phyloP scores from a whole-genome alignment of 2,329 filamentous ascomycete genomes.

The Nannizziopsis barbatae region DNA sequence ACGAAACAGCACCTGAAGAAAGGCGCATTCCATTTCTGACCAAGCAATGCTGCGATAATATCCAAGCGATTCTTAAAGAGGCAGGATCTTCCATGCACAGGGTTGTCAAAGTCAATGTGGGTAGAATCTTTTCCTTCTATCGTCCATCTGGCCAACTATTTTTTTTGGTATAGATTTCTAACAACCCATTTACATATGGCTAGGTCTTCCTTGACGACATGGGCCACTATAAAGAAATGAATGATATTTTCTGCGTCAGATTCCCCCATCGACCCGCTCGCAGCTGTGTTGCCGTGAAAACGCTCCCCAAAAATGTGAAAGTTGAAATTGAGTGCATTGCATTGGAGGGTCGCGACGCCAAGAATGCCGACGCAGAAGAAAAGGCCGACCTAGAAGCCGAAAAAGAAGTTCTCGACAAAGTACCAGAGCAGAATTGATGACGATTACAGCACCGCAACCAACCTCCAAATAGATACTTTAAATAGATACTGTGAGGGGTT shows the following conservation, averaged over 20 bases:
- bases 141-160: not conserved
- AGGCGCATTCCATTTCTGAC: slow-evolving; percentile 32
- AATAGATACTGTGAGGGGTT: no score
- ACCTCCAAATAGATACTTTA: no score
- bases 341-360: slow-evolving; percentile 22
- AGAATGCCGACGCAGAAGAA: no score
- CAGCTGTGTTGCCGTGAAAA: slow-evolving; percentile 52
- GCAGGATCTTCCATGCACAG: slow-evolving; percentile 67
- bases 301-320: slow-evolving; percentile 52
- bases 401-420: no score
- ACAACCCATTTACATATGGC: not conserved
- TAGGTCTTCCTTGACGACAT: slow-evolving; percentile 82
- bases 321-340: slow-evolving; percentile 58
- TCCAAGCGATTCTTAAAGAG: slow-evolving; percentile 70
- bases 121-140: slow-evolving; percentile 16
- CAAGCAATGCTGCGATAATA: slow-evolving; percentile 62
- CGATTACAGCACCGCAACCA: no score
- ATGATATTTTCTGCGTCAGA: slow-evolving; percentile 59
- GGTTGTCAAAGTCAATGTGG: slow-evolving; percentile 71
- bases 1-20: no score
- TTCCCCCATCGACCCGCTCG: slow-evolving; percentile 54
- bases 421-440: no score
- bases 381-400: no score
- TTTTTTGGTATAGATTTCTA: no score
- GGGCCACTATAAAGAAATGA: slow-evolving; percentile 75